These are phyloP conservation scores for Lactarius hengduanensis DNA, from an alignment of 768 basidiomycete species.

Conservation along the genomic window DNA sequence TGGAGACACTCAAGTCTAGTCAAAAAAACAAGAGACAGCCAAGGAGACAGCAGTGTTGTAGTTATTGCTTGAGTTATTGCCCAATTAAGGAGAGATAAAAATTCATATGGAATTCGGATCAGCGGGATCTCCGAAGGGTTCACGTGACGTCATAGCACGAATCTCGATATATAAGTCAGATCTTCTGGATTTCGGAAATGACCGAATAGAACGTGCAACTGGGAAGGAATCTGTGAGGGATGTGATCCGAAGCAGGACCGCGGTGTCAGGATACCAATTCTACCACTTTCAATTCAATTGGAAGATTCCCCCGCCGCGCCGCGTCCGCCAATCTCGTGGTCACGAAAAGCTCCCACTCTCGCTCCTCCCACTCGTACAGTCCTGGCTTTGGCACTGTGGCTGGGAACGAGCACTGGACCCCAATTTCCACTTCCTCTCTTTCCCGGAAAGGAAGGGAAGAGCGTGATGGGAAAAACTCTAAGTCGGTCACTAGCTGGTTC, in stretches of 20 bases:
- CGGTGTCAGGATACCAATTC: constrained; percentile 20
- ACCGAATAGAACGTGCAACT: constrained; percentile 10
- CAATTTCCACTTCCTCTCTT: not conserved
- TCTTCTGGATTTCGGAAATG: constrained; percentile 12
- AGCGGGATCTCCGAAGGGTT: not conserved
- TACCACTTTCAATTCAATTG: constrained; percentile 13
- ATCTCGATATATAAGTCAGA: not conserved
- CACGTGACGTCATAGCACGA: not conserved
- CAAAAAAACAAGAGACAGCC: too few relatives aligned
- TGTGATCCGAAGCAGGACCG: constrained; percentile 24
- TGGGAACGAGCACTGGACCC: not conserved
- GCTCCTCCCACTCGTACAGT: not conserved
- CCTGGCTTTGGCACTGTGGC: constrained; percentile 1
- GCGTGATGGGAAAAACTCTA: constrained; percentile 5
- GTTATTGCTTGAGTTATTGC: too few relatives aligned
- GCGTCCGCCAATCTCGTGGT: not conserved
- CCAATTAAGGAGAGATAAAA: too few relatives aligned
- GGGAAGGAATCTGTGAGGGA: constrained; percentile 22
- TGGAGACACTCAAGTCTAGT: too few relatives aligned
- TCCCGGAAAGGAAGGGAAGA: not conserved
- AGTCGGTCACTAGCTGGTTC: not conserved
- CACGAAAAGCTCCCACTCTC: not conserved
- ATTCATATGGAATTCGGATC: not conserved
- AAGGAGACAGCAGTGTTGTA: too few relatives aligned
- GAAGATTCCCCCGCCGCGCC: not conserved